phyloP scores from a whole-genome alignment of 148 eudicot genomes.

The Camellia lanceoleosa region DNA sequence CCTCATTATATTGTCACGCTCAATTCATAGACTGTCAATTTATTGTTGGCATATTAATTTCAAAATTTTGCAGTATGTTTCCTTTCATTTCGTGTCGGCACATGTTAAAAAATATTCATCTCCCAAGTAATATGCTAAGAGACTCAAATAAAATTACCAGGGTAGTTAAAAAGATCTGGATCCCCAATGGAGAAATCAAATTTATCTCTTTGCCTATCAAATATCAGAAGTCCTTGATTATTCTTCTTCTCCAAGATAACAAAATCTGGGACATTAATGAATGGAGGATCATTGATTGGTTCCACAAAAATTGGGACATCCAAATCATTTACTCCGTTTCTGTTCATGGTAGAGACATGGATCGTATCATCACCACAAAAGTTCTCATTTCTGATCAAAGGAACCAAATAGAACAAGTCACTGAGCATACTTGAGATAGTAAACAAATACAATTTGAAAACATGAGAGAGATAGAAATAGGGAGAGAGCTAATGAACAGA shows the following conservation, averaged over 20 bases:
- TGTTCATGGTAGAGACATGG: conserved; percentile 54
- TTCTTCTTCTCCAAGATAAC: conserved; percentile 50
- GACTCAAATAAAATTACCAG: conserved; percentile 49
- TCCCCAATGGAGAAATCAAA: conserved; percentile 61
- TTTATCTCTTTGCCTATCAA: conserved; percentile 39
- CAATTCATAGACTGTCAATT: not conserved
- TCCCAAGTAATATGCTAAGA: conserved; percentile 24
- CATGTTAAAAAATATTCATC: not conserved
- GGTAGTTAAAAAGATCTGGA: conserved; percentile 69
- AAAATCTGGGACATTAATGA: conserved; percentile 53
- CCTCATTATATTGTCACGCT: not conserved
- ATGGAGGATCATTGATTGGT: conserved; percentile 89
- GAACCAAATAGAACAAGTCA: conserved; percentile 12
- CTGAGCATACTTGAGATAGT: not conserved
- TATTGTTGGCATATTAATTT: not conserved
- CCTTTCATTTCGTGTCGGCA: not conserved
- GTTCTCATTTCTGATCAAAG: conserved; percentile 56
- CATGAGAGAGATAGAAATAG: not conserved
- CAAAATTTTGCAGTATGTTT: not conserved
- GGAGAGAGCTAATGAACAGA: not conserved
- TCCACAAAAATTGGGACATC: conserved; percentile 63
- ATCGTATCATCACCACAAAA: conserved; percentile 69
- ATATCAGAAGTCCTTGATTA: conserved; percentile 46
- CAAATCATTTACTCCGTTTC: conserved; percentile 54
- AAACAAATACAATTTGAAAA: not conserved